Evolutionary conservation across 2,329 filamentous ascomycete genomes (phyloP), one percentile per base, ranked within the genome.

Genomic region (Setomelanomma holmii): DNA sequence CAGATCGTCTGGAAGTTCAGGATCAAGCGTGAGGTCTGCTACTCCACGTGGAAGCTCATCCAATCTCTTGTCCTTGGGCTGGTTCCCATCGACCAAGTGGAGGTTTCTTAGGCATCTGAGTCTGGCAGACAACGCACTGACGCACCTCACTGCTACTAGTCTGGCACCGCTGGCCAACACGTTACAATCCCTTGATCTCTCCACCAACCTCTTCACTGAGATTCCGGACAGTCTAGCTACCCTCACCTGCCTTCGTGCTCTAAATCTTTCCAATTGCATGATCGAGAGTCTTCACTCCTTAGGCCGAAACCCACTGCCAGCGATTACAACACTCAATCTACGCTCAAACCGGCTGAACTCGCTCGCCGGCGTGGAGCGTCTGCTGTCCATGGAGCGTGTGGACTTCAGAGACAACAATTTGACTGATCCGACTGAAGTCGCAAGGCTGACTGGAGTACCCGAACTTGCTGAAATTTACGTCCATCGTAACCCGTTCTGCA

Each of bases 211-310:
- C 24, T 96, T 99, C 74, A 87, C 86, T n/a, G 90, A 97, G 73
- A 89, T 98, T 47, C 95, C 95, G 1, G 95, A 98, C 73, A 95
- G 90, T 66, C 79, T 99, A 51, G 89, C 93, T 11, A 90, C 86
- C 8, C 80, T 99, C 51, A 92, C 91, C 17, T 89, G 91, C 22
- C 83, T 99, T n/a, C 87, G 93, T 59, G 93, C 95, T 20, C 79
- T 99, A 47, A 98, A 99, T 67, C 82, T 99, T 21, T 96, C 93
- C 4, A 90, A 96, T 67, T 98, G 93, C 81, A 97, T 98, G 93
- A 98, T 99, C 58, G 90, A 93, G 64, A 95, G 92, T 14, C 81
- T 99, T 49, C 90, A 96, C 66, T 96, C 93, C 1, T 80, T 99
- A 36, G 87, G 87, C 2, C 87, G 89, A 58, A 95, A 89, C 66